These are phyloP conservation scores for Triglochin maritima DNA, from an alignment of 106 monocot species.

Conservation along the genomic window DNA sequence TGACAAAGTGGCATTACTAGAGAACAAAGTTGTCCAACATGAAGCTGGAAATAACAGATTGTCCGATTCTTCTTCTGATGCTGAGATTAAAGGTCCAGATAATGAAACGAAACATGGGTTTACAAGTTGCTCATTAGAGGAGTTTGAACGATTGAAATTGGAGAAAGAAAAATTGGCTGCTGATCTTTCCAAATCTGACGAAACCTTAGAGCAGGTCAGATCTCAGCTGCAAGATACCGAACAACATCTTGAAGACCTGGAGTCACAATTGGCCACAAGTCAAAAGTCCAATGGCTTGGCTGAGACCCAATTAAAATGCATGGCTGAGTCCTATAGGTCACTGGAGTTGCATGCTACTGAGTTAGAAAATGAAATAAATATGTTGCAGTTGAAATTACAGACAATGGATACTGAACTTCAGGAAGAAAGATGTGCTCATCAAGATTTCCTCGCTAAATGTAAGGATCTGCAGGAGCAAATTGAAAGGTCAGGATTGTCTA, in stretches of 20 bases:
- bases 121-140: conserved; percentile 24
- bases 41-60: conserved; percentile 25
- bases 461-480: conserved; percentile 65
- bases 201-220: conserved; percentile 35
- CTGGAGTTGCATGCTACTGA: conserved; percentile 48
- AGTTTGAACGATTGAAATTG: conserved; percentile 51
- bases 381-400: conserved; percentile 33
- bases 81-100: conserved; percentile 14
- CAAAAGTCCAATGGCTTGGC: conserved; percentile 72
- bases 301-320: conserved; percentile 92
- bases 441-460: conserved; percentile 56
- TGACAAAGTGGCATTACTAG: conserved; percentile 73
- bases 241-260: conserved; percentile 31
- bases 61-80: conserved; percentile 18
- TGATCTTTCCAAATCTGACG: conserved; percentile 45
- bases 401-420: conserved; percentile 46
- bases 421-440: conserved; percentile 55
- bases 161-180: conserved; percentile 47
- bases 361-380: conserved; percentile 47
- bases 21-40: conserved; percentile 39
- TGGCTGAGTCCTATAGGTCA: conserved; percentile 86
- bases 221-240: conserved; percentile 37
- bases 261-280: conserved; percentile 39
- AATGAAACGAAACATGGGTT: conserved; percentile 21
- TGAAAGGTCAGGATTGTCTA: conserved; percentile 49